Conservation (phyloP, 345 rosid species). For the Moricandia arvensis region DNA sequence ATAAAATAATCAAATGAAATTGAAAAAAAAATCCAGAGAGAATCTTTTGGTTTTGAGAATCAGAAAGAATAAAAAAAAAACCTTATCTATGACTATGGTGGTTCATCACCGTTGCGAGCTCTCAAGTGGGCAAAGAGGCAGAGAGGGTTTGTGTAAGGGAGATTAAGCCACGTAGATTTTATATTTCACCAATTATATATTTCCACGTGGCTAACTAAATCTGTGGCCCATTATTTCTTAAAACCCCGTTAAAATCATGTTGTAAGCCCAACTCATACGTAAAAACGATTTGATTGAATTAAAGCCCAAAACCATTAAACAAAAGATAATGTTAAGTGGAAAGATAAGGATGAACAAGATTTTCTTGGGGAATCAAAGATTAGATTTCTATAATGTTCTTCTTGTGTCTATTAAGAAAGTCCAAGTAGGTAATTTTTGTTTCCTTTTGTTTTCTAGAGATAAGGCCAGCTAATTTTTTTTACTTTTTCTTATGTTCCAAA, state of each 20-base stretch:
- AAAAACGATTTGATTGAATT: neutral
- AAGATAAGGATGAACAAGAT: neutral
- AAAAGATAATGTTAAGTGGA: neutral
- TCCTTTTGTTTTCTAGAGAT: neutral
- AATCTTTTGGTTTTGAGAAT: neutral
- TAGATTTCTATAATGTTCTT: neutral
- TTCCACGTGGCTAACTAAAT: conserved; percentile 28
- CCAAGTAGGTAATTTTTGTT: neutral
- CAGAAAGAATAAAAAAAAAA: neutral
- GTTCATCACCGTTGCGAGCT: conserved; percentile 29
- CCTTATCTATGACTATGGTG: conserved; percentile 41
- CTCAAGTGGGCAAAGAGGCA: conserved; percentile 15
- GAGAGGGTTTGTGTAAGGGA: conserved; percentile 28
- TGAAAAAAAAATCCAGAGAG: neutral
- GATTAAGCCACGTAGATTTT: conserved; percentile 36
- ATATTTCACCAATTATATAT: neutral
- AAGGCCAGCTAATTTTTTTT: neutral
- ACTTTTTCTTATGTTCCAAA: neutral
- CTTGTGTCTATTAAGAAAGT: neutral
- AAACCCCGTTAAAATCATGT: neutral
- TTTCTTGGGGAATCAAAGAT: neutral
- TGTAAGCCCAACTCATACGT: neutral
- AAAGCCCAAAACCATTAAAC: neutral
- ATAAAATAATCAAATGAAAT: neutral
- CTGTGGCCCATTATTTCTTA: neutral